phyloP scores from a whole-genome alignment of 2,329 filamentous ascomycete genomes.

The Apiospora hydei region DNA sequence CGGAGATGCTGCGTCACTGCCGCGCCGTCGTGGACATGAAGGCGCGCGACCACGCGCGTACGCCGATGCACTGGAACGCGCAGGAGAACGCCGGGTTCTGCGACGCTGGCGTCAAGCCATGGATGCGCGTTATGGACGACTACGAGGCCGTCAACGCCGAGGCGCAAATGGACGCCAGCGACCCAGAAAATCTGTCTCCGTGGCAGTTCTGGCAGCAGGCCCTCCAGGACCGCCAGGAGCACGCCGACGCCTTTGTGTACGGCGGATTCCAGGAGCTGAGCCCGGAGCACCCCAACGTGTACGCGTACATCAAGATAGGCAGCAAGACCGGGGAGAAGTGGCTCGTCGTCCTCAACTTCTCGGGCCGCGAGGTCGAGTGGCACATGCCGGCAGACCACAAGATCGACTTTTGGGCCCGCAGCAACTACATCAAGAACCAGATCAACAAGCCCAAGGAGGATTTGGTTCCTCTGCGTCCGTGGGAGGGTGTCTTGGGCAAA shows the following conservation, averaged over 20 bases:
- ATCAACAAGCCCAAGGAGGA: constrained; percentile 34
- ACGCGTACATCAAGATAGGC: constrained; percentile 37
- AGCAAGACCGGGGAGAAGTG: constrained; percentile 34
- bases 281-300: constrained; percentile 34
- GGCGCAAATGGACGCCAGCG: constrained; percentile 50
- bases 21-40: constrained; percentile 63
- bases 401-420: constrained; percentile 35
- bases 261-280: constrained; percentile 58
- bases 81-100: constrained; percentile 68
- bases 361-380: constrained; percentile 37
- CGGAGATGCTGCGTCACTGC: constrained; percentile 52
- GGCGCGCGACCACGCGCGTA: constrained; percentile 70
- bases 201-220: constrained; percentile 68
- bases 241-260: constrained; percentile 66
- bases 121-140: constrained; percentile 67
- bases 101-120: constrained; percentile 54
- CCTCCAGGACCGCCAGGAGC: constrained; percentile 60
- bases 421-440: constrained; percentile 35
- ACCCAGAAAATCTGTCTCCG: constrained; percentile 53
- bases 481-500: constrained; percentile 39
- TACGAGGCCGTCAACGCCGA: constrained; percentile 64
- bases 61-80: constrained; percentile 72
- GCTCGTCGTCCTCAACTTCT: constrained; percentile 42
- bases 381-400: constrained; percentile 32
- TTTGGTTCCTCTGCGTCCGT: constrained; percentile 35